Base-by-base conservation (phyloP, 495 filamentous ascomycete genomes). In the Aspergillus avenaceus region DNA sequence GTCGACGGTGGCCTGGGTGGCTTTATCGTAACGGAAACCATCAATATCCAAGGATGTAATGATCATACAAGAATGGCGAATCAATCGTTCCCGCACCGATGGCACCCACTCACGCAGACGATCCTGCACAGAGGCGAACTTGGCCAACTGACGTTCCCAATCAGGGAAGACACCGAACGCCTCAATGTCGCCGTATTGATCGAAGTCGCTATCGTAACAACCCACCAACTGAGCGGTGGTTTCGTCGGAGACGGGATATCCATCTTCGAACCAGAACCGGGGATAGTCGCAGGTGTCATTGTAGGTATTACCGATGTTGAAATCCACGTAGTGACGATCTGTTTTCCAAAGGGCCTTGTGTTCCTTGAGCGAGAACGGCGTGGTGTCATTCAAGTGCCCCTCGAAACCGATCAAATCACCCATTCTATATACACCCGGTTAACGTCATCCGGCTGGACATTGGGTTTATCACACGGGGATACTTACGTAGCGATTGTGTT, bases 121-220 rank as follows among this genome's bases (percentile, higher is more conserved):
- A 61, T 89, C 85, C 65, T 89, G 85, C 1, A 87, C 85, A 29
- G 78, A 85, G n/a, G 84, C 82, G 61, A 88, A 88, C 53, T 87
- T 88, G 9, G 84, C 77, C 37, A 89, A 69, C 64, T 88, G 79
- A 51, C 76, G 73, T 54, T 85, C 65, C 78, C 80, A 88, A 57
- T 86, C 83, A 0, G 82, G 82, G 38, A 70, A 85, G n/a, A 82
- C 79, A 45, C 84, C 84, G 54, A 87, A 86, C n/a, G 84, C 80
- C 58, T 83, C 82, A 21, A 80, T 79, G 49, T 86, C 83, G 25
- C 84, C 84, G 49, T 84, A 86, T 61, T 85, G 73, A 28, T 86
- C 84, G 52, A 86, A 87, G 28, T 88, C 84, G 53, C 81, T 84
- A 62, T 87, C 63, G 57, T 80, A 83, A 60, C 85, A 87, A 7